A percentile compares a stretch with the other conserved stretches of the same genome.
Evolutionary conservation across 345 rosid genomes (phyloP).

Genomic region (Hibiscus tridactylites): DNA sequence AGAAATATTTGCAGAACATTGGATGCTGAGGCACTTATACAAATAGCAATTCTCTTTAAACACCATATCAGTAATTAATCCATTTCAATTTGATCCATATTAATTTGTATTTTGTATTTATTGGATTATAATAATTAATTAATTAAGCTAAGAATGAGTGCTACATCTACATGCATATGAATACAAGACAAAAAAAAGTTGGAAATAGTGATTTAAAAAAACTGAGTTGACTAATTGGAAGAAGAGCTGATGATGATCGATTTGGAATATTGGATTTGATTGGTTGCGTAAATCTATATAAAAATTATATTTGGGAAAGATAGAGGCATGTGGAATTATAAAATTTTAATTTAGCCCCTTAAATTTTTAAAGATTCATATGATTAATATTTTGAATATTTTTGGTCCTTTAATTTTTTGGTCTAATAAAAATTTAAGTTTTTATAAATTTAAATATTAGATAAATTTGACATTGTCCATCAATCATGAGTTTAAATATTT

Average conservation of each 20-base stretch:
- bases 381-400: too few species aligned
- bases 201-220: not conserved
- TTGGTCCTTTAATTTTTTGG: too few species aligned
- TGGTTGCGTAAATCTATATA: not conserved
- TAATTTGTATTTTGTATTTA: not conserved
- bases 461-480: too few species aligned
- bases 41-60: not conserved
- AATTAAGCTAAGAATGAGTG: not conserved
- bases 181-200: not conserved
- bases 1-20: slow-evolving; percentile 26
- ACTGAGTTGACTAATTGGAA: not conserved
- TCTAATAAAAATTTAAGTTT: too few species aligned
- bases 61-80: not conserved
- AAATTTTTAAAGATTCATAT: too few species aligned
- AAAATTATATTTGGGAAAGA: too few species aligned
- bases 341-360: too few species aligned
- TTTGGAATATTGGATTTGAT: not conserved
- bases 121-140: not conserved
- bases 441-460: too few species aligned
- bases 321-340: too few species aligned
- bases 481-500: too few species aligned
- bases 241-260: slow-evolving; percentile 1
- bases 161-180: not conserved
- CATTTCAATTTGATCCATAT: not conserved
- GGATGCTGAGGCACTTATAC: slow-evolving; percentile 40